These are phyloP conservation scores for Solanum hybrid DNA, from an alignment of 305 asterid species.

Conservation along the genomic window DNA sequence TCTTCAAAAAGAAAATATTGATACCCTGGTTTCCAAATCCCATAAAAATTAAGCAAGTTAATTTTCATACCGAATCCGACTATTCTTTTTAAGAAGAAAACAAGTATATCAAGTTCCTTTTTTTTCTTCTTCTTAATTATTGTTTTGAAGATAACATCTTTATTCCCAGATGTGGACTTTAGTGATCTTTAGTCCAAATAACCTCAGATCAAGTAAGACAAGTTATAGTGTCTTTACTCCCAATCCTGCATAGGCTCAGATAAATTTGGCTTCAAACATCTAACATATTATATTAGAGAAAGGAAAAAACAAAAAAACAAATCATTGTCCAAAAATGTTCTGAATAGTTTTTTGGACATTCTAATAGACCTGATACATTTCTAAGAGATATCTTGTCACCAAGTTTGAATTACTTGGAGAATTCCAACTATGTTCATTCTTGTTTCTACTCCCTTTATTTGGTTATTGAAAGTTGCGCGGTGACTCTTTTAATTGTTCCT, in stretches of 20 bases:
- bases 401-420: background rate
- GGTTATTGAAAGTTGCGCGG: background rate
- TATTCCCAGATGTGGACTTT: background rate
- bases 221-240: background rate
- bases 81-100: background rate
- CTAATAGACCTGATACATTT: background rate
- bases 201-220: background rate
- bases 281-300: background rate
- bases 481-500: background rate
- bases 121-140: background rate
- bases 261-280: background rate
- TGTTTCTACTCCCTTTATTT: background rate
- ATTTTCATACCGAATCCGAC: background rate
- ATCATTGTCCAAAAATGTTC: background rate
- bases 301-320: background rate
- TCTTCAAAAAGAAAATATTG: background rate
- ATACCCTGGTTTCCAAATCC: background rate
- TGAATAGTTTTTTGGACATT: constrained; percentile 2
- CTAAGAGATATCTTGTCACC: background rate
- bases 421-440: background rate
- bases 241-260: background rate
- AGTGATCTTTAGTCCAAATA: background rate
- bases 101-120: background rate
- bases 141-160: background rate
- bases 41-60: background rate